These are phyloP conservation scores for Apiospora marii DNA, from an alignment of 2,329 filamentous ascomycete species.

Conservation along the genomic window DNA sequence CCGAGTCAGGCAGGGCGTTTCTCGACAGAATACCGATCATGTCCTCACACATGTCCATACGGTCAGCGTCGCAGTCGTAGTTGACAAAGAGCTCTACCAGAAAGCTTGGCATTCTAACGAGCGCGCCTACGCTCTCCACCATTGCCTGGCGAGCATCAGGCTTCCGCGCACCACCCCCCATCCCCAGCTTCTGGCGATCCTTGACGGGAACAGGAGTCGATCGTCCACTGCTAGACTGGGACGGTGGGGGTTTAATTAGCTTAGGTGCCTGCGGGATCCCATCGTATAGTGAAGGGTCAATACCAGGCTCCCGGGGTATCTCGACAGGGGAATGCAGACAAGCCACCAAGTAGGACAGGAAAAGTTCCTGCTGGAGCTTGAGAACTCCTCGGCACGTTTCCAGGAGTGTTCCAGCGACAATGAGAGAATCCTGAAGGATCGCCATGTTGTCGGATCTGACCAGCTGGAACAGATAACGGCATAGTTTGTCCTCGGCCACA, in stretches of 20 bases:
- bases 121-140: conserved; percentile 93
- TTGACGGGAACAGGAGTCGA: conserved; percentile 91
- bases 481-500: conserved; percentile 91
- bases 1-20: conserved; percentile 95
- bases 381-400: conserved; percentile 90
- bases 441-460: conserved; percentile 96
- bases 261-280: conserved; percentile 93
- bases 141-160: conserved; percentile 97
- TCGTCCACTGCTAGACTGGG: conserved; percentile 79
- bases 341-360: conserved; percentile 90
- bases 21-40: conserved; percentile 91
- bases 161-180: conserved; percentile 90
- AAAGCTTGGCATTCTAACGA: conserved; percentile 92
- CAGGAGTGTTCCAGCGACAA: conserved; percentile 88
- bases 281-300: conserved; percentile 90
- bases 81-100: conserved; percentile 97
- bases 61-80: conserved; percentile 94
- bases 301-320: conserved; percentile 88
- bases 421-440: conserved; percentile 89
- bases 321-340: conserved; percentile 94
- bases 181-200: conserved; percentile 88
- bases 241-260: conserved; percentile 78
- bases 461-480: conserved; percentile 93
- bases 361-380: conserved; percentile 96
- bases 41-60: conserved; percentile 92